A percentile compares a stretch with the other conserved stretches of the same genome.
These are phyloP conservation scores for Stemphylium vesicarium DNA, from an alignment of 2,329 filamentous ascomycete genomes.

Conservation along the genomic window DNA sequence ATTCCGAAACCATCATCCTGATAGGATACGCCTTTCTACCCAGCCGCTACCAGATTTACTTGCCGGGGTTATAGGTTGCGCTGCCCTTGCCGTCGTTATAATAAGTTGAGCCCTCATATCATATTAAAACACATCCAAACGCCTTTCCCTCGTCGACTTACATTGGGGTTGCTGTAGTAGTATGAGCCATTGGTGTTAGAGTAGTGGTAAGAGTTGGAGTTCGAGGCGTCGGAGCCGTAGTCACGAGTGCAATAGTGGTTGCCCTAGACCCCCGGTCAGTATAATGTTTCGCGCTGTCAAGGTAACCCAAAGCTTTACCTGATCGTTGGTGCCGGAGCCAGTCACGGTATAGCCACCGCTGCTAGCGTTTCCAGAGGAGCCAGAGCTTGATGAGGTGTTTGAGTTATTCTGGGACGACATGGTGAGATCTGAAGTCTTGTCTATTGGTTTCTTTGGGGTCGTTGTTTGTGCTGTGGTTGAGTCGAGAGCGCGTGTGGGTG, in stretches of 20 bases:
- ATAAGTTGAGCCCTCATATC: slow-evolving; percentile 42
- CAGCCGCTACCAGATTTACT: slow-evolving; percentile 12
- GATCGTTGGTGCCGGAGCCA: slow-evolving; percentile 52
- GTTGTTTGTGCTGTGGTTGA: neutral
- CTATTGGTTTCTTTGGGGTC: neutral
- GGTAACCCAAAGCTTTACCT: slow-evolving; percentile 2
- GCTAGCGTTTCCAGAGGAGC: slow-evolving; percentile 17
- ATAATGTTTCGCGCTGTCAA: neutral
- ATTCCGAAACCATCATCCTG: neutral
- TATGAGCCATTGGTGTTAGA: slow-evolving; percentile 46
- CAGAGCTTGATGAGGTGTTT: slow-evolving; percentile 19
- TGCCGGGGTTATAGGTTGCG: slow-evolving; percentile 37
- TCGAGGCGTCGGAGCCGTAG: slow-evolving; percentile 44
- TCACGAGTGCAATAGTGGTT: slow-evolving; percentile 51
- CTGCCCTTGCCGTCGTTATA: slow-evolving; percentile 46
- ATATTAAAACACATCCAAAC: neutral
- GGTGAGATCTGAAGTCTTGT: neutral
- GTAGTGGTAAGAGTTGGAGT: slow-evolving; percentile 51
- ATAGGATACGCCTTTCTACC: neutral
- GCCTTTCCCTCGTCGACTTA: neutral
- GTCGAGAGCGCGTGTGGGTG: neutral
- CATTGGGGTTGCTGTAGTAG: slow-evolving; percentile 48
- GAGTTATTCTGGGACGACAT: slow-evolving; percentile 2
- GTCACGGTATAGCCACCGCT: slow-evolving; percentile 44
- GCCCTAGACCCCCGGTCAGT: slow-evolving; percentile 31